A percentile compares a stretch with the other conserved stretches of the same genome.
Conservation (phyloP, 495 filamentous ascomycete genomes). For the Bathelium albidoporum region DNA sequence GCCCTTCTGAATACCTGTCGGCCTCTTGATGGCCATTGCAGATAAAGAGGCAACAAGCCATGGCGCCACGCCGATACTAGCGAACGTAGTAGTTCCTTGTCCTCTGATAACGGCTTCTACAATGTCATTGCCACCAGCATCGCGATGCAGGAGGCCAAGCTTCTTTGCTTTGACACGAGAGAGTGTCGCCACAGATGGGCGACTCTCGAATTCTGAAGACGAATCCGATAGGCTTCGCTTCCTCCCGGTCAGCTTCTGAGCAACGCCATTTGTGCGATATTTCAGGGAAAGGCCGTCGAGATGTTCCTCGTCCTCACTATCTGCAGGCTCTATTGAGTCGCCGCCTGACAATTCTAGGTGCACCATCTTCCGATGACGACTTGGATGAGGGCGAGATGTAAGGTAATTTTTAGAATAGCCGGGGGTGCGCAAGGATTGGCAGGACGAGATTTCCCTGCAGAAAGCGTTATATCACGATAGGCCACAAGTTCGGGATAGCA, state of each 20-base stretch:
- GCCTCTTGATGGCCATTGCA: slow-evolving; percentile 78
- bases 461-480: background rate
- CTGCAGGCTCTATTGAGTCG: background rate
- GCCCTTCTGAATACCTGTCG: slow-evolving; percentile 83
- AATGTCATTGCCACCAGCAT: background rate
- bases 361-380: background rate
- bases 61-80: slow-evolving; percentile 61
- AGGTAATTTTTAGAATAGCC: background rate
- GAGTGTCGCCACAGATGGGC: background rate
- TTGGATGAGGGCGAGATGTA: background rate
- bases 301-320: background rate
- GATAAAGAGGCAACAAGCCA: slow-evolving; percentile 83
- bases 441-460: background rate
- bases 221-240: background rate
- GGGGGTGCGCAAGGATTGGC: background rate
- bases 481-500: background rate
- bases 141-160: background rate
- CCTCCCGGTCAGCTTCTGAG: background rate
- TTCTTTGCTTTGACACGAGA: background rate
- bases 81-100: slow-evolving; percentile 52
- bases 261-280: background rate
- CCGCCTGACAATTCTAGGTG: background rate
- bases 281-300: background rate
- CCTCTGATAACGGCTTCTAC: background rate
- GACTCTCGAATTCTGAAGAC: background rate